Percentiles rank a stretch among this genome's conserved stretches.
Evolutionary conservation across 306 rosid species (phyloP).

Genomic region (Cucurbita maxima): DNA sequence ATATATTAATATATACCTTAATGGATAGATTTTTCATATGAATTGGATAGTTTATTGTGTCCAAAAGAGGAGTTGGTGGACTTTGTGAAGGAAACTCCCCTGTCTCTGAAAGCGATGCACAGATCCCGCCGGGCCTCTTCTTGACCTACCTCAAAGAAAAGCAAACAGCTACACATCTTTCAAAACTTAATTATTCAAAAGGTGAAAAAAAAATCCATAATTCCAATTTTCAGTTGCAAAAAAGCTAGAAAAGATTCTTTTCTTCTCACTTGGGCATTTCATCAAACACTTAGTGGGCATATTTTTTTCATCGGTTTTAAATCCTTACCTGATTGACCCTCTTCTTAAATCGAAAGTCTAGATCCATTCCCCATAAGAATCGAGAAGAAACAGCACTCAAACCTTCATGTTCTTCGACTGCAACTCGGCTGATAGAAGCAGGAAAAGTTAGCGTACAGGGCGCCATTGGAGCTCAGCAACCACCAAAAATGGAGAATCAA

Average conservation of each 20-base stretch:
- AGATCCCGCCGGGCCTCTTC: slow-evolving; percentile 37
- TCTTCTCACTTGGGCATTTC: neutral
- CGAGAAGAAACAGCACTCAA: slow-evolving; percentile 17
- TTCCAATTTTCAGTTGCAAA: neutral
- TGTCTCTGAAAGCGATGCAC: slow-evolving; percentile 63
- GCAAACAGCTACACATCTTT: slow-evolving; percentile 15
- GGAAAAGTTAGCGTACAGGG: slow-evolving; percentile 45
- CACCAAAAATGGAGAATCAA: neutral
- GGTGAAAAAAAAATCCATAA: neutral
- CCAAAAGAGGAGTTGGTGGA: slow-evolving; percentile 86
- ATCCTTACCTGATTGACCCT: slow-evolving; percentile 35
- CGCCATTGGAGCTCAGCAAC: slow-evolving; percentile 37
- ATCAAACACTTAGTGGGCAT: slow-evolving; percentile 6
- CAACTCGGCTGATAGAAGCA: slow-evolving; percentile 19
- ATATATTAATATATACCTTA: slow-evolving; percentile 34
- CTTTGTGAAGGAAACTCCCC: slow-evolving; percentile 62
- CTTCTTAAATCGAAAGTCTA: slow-evolving; percentile 16
- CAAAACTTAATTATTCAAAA: neutral
- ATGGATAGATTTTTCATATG: slow-evolving; percentile 89
- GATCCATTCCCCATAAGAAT: slow-evolving; percentile 26
- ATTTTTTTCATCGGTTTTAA: neutral
- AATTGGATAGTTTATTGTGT: slow-evolving; percentile 78
- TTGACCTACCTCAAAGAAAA: slow-evolving; percentile 27
- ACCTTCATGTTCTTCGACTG: slow-evolving; percentile 18
- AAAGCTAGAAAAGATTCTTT: neutral